Base-by-base conservation (phyloP, 2,329 filamentous ascomycete species). In the Cytospora mali region DNA sequence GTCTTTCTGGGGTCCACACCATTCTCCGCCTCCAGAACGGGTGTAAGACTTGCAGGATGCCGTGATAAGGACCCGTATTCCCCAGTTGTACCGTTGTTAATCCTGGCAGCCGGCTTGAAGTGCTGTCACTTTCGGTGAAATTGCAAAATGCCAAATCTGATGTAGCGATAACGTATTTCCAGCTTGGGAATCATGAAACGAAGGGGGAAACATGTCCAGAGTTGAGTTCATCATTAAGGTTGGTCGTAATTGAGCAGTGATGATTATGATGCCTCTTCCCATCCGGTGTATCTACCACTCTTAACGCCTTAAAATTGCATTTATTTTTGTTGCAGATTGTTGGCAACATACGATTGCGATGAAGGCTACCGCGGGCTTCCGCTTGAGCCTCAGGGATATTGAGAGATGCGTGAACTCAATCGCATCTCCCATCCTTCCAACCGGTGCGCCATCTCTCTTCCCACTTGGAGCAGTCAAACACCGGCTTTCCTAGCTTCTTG, bases 361-460 rank as follows among this genome's bases (percentile, higher is more conserved):
- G 14, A 21, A 18, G 7, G n/a, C n/a, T n/a, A 11, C 42, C 10
- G n/a, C 42, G 21, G 33, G n/a, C 42, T n/a, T 46, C 42, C 7
- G 42, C n/a, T 23, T n/a, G 42, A 23, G 10, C 21, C 1, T 7
- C 5, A 7, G 4, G 48, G 18, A 31, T 33, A 35, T 7, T 9
- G 50, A n/a, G 25, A 10, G 4, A 23, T 46, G 16, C 3, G 23
- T n/a, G n/a, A n/a, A n/a, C n/a, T 65, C 68, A 87, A 66, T 86
- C 85, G 69, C 86, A 88, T 3, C 84, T 80, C 31, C 86, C 86
- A 70, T 88, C 88, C 73, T 85, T 86, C 89, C 91, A 97, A 0
- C 95, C 95, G 1, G 90, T 95, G 77, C 90, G 83, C 95, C 95
- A 99, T 74, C 95, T 85, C 81, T 98, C 91, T 75, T 97, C 88